Evolutionary conservation across 2,329 filamentous ascomycete species (phyloP).

Genomic region (Trichoderma polysporum): DNA sequence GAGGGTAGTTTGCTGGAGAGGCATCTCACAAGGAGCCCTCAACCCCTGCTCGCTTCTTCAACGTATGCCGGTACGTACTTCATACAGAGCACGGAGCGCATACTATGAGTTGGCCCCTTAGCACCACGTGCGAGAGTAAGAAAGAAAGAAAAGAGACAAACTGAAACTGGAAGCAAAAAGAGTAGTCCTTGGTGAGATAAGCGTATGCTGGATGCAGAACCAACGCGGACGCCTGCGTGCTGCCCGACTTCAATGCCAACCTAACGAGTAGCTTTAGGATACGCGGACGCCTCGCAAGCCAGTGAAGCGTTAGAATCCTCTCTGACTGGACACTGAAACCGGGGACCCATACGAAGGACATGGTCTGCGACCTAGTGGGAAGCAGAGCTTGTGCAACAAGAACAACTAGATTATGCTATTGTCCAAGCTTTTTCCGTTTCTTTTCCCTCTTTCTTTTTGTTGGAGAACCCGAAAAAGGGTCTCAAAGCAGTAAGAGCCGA

Average conservation of each 20-base stretch:
- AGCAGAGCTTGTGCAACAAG: conserved; percentile 19
- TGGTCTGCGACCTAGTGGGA: conserved; percentile 18
- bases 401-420: conserved; percentile 13
- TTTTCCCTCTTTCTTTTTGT: not conserved
- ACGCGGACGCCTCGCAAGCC: conserved; percentile 18
- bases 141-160: not conserved
- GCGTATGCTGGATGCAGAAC: conserved; percentile 3
- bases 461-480: not conserved
- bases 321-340: conserved; percentile 20
- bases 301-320: conserved; percentile 1
- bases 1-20: not conserved
- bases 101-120: not conserved
- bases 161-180: not conserved
- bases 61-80: not conserved
- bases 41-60: not conserved
- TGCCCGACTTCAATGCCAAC: conserved; percentile 22
- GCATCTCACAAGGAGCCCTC: not conserved
- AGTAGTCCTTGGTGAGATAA: not conserved
- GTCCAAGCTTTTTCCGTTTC: not conserved
- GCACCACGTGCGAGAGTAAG: not conserved
- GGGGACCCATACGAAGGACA: not conserved
- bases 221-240: conserved; percentile 14
- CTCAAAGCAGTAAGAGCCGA: conserved; percentile 18
- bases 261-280: conserved; percentile 8
- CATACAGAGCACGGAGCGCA: too few relatives aligned